Evolutionary conservation across 371 early-diverging fungal genomes (phyloP), one percentile per base, ranked within the genome.

Genomic region (Circinella umbellata): DNA sequence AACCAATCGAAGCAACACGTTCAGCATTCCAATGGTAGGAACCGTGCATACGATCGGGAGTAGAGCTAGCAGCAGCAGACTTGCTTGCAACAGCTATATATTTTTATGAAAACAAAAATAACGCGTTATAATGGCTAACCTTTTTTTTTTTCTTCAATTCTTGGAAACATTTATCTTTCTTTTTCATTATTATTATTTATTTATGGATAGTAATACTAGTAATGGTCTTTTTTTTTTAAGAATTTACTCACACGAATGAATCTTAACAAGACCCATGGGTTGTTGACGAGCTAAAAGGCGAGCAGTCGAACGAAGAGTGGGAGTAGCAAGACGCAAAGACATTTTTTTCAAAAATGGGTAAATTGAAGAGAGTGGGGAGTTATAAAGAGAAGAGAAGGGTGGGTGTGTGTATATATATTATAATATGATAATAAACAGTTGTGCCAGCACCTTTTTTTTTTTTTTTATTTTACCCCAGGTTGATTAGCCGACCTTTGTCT

Each of bases 11-110:
- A 35, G 94, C 80, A 49, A 87, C 90, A 63, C 97, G 94, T 76
- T 98, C 98, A 71, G 91, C 79, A 85, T 91, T 86, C 98, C 98
- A 98, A 86, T 96, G 97, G 68, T 73, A 73, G 46, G 83, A 84
- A 61, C 84, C 84, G 60, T 81, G 81, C 55, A 81, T 70, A 70
- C 84, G 81, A 65, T 84, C 84, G 53, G 80, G 76, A n/a, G 75
- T 51, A 34, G 75, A 54, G 39, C 67, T 36, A 20, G 71, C 63
- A 10, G 78, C 62, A 62, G 69, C 74, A 60, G 61, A 66, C 66
- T 76, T 74, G 53, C 76, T 47, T 64, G 71, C 70, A 71, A 76
- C 79, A 71, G 76, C 69, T 71, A 27, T 37, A 35, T 35, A 17
- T n/a, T 15, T 47, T 47, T 37, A 27, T 27, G 27, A 27, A 27